Evolutionary conservation across 768 basidiomycete genomes (phyloP).

Genomic region (Suillus discolor): DNA sequence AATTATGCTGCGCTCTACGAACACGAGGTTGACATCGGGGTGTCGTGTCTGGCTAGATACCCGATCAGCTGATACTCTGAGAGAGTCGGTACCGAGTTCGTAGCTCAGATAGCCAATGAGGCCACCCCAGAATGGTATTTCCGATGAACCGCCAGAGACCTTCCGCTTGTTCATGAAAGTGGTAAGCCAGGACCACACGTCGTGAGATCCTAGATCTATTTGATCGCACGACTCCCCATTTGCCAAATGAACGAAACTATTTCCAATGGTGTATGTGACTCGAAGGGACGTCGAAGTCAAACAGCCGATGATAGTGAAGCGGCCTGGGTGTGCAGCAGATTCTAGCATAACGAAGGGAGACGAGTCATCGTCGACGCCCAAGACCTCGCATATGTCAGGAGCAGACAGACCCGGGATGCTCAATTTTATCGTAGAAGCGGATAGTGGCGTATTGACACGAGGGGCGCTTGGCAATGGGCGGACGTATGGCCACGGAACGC

Average conservation of each 20-base stretch:
- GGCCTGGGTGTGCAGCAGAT: constrained; percentile 75
- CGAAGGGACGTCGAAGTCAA: constrained; percentile 54
- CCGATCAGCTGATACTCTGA: constrained; percentile 46
- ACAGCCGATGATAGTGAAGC: constrained; percentile 71
- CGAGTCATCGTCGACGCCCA: constrained; percentile 59
- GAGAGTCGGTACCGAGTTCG: constrained; percentile 67
- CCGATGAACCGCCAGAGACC: constrained; percentile 47
- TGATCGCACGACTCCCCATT: constrained; percentile 35
- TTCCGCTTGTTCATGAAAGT: constrained; percentile 62
- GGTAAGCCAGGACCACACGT: constrained; percentile 77
- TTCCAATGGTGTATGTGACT: constrained; percentile 59
- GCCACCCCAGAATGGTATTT: constrained; percentile 84
- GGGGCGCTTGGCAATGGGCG: constrained; percentile 27
- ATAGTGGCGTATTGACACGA: constrained; percentile 13
- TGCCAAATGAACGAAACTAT: constrained; percentile 48
- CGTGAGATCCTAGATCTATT: constrained; percentile 48
- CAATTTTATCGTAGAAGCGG: constrained; percentile 38
- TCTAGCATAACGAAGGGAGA: constrained; percentile 74
- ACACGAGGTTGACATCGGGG: constrained; percentile 75
- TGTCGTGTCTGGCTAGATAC: constrained; percentile 39
- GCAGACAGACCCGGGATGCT: constrained; percentile 45
- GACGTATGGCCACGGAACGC: constrained; percentile 60
- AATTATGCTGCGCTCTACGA: constrained; percentile 79
- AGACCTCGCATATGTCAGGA: constrained; percentile 57
- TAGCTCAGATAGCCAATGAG: constrained; percentile 79